phyloP scores from a whole-genome alignment of 2,329 filamentous ascomycete genomes.

The Talaromyces sp. region DNA sequence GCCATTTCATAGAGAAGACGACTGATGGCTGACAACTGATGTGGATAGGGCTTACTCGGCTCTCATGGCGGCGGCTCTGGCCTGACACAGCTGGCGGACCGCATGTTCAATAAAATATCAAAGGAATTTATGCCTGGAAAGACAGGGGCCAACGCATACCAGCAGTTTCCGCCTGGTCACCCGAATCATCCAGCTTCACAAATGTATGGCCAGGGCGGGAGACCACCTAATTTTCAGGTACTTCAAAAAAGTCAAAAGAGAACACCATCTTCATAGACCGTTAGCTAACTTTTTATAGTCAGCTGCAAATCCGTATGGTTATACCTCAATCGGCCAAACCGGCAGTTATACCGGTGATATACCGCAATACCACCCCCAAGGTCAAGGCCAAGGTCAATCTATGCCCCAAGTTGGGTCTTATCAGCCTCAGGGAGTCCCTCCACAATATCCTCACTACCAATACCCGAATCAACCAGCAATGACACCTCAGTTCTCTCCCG shows the following conservation, averaged over 20 bases:
- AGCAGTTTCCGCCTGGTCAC: not conserved
- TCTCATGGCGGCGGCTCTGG: slow-evolving; percentile 7
- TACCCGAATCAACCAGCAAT: slow-evolving; percentile 3
- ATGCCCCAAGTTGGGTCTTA: not conserved
- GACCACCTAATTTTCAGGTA: slow-evolving; percentile 10
- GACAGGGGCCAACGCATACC: not conserved
- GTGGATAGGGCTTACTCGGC: slow-evolving; percentile 11
- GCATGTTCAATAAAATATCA: slow-evolving; percentile 14
- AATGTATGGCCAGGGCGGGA: slow-evolving; percentile 2
- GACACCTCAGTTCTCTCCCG: not conserved
- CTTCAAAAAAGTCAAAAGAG: not conserved
- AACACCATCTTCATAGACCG: not conserved
- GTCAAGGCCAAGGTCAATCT: not conserved
- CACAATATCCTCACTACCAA: slow-evolving; percentile 4
- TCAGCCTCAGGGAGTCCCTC: not conserved
- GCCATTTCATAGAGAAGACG: not conserved
- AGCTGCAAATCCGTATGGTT: slow-evolving; percentile 12
- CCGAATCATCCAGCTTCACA: slow-evolving; percentile 4
- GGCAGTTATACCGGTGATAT: slow-evolving; percentile 11
- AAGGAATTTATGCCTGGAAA: slow-evolving; percentile 11
- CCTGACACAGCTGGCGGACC: slow-evolving; percentile 13
- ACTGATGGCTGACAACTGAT: slow-evolving; percentile 16
- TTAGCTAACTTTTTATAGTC: slow-evolving; percentile 7
- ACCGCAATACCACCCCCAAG: slow-evolving; percentile 13
- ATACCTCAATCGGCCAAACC: slow-evolving; percentile 12